A percentile compares a stretch with the other conserved stretches of the same genome.
Evolutionary conservation across 1,139 yeast genomes (phyloP).

Genomic region (Nakaseomyces sp.): DNA sequence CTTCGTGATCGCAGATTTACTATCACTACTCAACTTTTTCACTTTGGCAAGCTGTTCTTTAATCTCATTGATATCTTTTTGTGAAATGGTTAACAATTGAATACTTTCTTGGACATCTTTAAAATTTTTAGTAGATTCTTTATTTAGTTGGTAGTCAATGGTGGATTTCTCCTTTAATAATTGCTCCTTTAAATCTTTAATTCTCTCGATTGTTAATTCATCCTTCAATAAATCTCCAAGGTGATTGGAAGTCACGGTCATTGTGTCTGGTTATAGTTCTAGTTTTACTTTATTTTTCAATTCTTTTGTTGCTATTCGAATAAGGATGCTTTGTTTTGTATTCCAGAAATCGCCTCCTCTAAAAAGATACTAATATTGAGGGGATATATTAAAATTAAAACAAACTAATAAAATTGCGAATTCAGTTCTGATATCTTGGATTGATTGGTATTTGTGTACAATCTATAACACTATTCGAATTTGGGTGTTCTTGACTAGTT

Average conservation of each 20-base stretch:
- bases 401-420: no score
- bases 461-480: no score
- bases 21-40: conserved; percentile 46
- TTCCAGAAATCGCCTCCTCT: no score
- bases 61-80: conserved; percentile 38
- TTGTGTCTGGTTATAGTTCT: no score
- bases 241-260: background rate
- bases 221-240: conserved; percentile 22
- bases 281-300: no score
- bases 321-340: no score
- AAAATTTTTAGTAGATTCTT: conserved; percentile 39
- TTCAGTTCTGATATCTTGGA: no score
- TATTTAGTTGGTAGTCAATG: conserved; percentile 60
- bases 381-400: no score
- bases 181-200: conserved; percentile 40
- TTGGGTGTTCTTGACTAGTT: no score
- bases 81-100: conserved; percentile 28
- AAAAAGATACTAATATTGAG: no score
- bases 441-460: no score
- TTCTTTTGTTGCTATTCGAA: no score
- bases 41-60: conserved; percentile 52
- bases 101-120: conserved; percentile 23
- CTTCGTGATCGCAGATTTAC: conserved; percentile 44
- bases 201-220: conserved; percentile 25
- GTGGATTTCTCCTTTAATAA: conserved; percentile 59